A percentile compares a stretch with the other conserved stretches of the same genome.
Evolutionary conservation across 2,329 filamentous ascomycete genomes (phyloP).

Genomic region (Talaromyces sp.): DNA sequence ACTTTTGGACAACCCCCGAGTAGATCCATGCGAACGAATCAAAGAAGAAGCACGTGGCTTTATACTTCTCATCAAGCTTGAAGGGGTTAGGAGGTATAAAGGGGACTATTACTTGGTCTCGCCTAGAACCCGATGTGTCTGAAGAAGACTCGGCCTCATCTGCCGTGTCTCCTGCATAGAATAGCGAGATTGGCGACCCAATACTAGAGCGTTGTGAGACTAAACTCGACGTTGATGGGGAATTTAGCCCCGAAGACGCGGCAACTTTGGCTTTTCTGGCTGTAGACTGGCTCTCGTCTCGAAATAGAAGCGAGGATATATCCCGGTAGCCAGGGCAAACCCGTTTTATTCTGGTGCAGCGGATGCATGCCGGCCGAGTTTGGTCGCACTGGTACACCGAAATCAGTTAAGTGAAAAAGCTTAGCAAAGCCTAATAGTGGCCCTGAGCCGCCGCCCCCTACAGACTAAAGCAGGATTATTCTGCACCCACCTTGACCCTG

Average conservation of each 20-base stretch:
- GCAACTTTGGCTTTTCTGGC: slow-evolving; percentile 47
- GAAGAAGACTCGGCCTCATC: not conserved
- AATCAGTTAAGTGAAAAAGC: slow-evolving; percentile 1
- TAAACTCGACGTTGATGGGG: not conserved
- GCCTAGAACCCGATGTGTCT: not conserved
- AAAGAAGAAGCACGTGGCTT: slow-evolving; percentile 33
- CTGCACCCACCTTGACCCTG: slow-evolving; percentile 25
- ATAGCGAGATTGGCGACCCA: not conserved
- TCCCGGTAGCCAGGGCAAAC: slow-evolving; percentile 62
- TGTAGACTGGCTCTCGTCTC: slow-evolving; percentile 61
- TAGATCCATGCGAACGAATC: slow-evolving; percentile 30
- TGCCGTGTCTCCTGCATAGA: not conserved
- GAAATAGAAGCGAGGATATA: slow-evolving; percentile 61
- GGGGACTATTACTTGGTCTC: not conserved
- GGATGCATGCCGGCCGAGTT: slow-evolving; percentile 56
- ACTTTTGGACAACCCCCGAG: slow-evolving; percentile 22
- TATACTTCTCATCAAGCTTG: slow-evolving; percentile 12
- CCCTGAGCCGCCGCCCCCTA: no score
- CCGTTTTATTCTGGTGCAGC: slow-evolving; percentile 57
- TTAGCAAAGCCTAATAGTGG: not conserved
- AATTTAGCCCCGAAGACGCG: not conserved
- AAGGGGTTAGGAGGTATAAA: not conserved
- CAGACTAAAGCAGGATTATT: slow-evolving; percentile 5
- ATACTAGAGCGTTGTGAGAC: slow-evolving; percentile 17
- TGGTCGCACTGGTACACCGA: slow-evolving; percentile 53